phyloP scores from a whole-genome alignment of 163 green algal genomes.

The Scenedesmus sp. region DNA sequence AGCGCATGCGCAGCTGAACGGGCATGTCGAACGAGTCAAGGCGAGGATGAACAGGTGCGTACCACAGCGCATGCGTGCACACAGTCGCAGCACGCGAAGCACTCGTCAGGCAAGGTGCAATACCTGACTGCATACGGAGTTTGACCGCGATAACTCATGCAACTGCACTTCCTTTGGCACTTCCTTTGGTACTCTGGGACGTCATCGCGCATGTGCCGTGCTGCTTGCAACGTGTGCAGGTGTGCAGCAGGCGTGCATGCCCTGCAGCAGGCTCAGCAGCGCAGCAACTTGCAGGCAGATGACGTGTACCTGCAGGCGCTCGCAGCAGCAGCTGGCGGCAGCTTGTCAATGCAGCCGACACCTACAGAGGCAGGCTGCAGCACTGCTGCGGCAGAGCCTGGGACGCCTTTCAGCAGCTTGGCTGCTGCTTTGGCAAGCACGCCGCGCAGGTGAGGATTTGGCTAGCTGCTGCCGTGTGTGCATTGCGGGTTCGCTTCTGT shows the following conservation, averaged over 20 bases:
- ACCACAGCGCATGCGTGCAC: neutral
- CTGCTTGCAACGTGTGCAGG: neutral
- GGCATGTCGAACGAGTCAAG: neutral
- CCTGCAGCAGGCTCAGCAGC: constrained; percentile 38
- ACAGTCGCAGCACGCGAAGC: no score
- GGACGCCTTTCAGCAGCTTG: neutral
- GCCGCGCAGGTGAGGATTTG: neutral
- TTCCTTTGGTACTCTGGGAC: no score
- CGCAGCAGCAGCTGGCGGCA: constrained; percentile 20
- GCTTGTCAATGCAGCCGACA: neutral
- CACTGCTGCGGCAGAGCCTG: neutral
- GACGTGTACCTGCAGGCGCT: constrained; percentile 34
- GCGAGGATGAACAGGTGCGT: constrained; percentile 20
- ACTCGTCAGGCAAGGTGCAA: no score
- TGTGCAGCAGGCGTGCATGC: neutral
- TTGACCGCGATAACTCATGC: no score
- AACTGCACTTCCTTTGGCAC: no score
- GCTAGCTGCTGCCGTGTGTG: neutral
- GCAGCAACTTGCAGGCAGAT: constrained; percentile 41
- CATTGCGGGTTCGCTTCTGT: neutral
- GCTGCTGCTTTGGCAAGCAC: constrained; percentile 10
- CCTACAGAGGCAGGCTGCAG: neutral
- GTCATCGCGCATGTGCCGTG: neutral
- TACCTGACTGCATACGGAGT: no score
- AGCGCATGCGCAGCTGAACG: neutral